phyloP scores from a whole-genome alignment of 2,329 filamentous ascomycete genomes.

The Pyricularia grisea region DNA sequence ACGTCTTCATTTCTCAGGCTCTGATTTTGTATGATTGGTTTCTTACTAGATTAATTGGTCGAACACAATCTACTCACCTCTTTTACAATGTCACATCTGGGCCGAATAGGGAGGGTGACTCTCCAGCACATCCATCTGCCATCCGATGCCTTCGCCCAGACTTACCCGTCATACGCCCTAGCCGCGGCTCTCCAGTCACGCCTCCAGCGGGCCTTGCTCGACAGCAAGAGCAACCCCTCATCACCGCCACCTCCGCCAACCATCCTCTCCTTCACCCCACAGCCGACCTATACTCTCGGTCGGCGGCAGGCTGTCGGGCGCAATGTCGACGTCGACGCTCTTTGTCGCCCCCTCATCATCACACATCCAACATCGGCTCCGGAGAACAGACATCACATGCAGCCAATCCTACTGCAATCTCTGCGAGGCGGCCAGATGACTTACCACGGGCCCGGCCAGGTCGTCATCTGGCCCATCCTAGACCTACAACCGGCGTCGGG shows the following conservation, averaged over 20 bases:
- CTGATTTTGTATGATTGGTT: not conserved
- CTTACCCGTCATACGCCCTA: slow-evolving; percentile 25
- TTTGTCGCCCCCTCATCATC: slow-evolving; percentile 8
- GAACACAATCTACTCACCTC: not conserved
- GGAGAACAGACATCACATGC: slow-evolving; percentile 15
- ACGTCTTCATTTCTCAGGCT: not conserved
- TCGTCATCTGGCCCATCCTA: slow-evolving; percentile 88
- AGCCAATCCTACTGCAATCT: slow-evolving; percentile 58
- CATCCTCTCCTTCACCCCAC: slow-evolving; percentile 73
- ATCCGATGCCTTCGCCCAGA: slow-evolving; percentile 13
- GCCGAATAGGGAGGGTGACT: not conserved
- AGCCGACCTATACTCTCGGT: slow-evolving; percentile 82
- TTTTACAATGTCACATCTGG: not conserved
- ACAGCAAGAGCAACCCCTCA: slow-evolving; percentile 35
- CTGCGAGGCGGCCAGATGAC: slow-evolving; percentile 86
- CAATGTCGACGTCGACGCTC: slow-evolving; percentile 35
- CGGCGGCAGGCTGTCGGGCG: slow-evolving; percentile 54
- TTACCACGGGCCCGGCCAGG: slow-evolving; percentile 89
- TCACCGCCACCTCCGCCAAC: slow-evolving; percentile 49
- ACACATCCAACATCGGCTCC: slow-evolving; percentile 2
- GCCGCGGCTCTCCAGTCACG: slow-evolving; percentile 26
- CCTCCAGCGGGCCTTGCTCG: slow-evolving; percentile 40
- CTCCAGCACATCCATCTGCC: slow-evolving; percentile 25
- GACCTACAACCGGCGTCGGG: slow-evolving; percentile 53
- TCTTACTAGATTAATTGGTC: not conserved